These are phyloP conservation scores for Trichoderma reesei DNA, from an alignment of 495 filamentous ascomycete species.

Conservation along the genomic window DNA sequence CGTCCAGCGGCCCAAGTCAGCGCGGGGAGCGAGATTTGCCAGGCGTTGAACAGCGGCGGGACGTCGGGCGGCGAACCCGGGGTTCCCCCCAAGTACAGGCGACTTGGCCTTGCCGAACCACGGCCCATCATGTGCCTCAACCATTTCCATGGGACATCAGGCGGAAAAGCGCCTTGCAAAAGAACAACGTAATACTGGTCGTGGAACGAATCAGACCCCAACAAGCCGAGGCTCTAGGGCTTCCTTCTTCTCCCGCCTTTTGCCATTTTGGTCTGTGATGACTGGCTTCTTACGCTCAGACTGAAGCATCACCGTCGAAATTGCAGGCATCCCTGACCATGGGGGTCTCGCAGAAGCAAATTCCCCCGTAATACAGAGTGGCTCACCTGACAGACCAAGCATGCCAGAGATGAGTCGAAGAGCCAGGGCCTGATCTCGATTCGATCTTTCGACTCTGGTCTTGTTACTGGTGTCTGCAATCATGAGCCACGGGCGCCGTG, in stretches of 20 bases:
- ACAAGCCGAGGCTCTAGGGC: not conserved
- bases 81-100: not conserved
- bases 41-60: not conserved
- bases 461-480: not conserved
- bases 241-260: not conserved
- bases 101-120: not conserved
- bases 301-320: not conserved
- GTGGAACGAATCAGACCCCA: not conserved
- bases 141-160: slow-evolving; percentile 2
- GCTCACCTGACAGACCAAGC: slow-evolving; percentile 5
- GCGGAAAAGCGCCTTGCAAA: not conserved
- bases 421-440: not conserved
- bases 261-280: not conserved
- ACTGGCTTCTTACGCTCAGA: not conserved
- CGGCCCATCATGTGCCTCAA: slow-evolving; percentile 7
- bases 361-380: not conserved
- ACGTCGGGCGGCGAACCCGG: not conserved
- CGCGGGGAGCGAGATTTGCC: not conserved
- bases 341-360: not conserved
- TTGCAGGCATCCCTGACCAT: not conserved
- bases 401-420: slow-evolving; percentile 1
- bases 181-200: not conserved
- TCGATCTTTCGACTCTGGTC: not conserved
- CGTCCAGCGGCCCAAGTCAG: no score
- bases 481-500: not conserved